Conservation (phyloP, 345 rosid species). For the Cardamine chenopodiifolia region DNA sequence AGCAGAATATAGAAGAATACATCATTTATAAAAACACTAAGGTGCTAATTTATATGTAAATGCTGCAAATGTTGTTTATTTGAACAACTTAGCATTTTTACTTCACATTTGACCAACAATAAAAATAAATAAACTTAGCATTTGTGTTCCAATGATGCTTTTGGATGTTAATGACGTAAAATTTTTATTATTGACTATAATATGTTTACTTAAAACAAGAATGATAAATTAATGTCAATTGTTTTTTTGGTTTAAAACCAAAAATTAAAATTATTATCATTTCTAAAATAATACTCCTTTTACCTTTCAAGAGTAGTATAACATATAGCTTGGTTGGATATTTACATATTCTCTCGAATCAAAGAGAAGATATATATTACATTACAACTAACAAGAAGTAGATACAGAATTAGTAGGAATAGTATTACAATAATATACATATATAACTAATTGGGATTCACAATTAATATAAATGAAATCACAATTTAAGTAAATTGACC, state of each 20-base stretch:
- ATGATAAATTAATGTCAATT: neutral
- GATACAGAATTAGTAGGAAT: neutral
- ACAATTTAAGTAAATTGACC: neutral
- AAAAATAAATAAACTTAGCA: no score
- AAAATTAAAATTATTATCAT: neutral
- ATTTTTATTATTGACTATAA: neutral
- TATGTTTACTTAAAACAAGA: neutral
- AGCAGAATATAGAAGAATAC: neutral
- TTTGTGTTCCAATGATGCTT: neutral
- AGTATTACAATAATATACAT: neutral
- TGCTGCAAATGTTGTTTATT: neutral
- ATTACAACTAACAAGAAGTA: neutral
- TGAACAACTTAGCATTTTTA: neutral
- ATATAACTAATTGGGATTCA: neutral
- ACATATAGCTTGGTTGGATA: neutral
- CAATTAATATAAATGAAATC: neutral
- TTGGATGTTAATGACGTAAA: neutral
- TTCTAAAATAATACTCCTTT: no score
- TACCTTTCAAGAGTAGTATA: neutral
- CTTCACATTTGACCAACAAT: no score
- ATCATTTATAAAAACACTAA: neutral
- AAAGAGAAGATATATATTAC: neutral
- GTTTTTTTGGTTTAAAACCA: neutral
- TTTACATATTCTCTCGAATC: constrained; percentile 1
- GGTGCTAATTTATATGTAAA: neutral